Evolutionary conservation across 1,284 basidiomycete species (phyloP), one percentile per base, ranked within the genome.

Genomic region (Puccinia horiana): DNA sequence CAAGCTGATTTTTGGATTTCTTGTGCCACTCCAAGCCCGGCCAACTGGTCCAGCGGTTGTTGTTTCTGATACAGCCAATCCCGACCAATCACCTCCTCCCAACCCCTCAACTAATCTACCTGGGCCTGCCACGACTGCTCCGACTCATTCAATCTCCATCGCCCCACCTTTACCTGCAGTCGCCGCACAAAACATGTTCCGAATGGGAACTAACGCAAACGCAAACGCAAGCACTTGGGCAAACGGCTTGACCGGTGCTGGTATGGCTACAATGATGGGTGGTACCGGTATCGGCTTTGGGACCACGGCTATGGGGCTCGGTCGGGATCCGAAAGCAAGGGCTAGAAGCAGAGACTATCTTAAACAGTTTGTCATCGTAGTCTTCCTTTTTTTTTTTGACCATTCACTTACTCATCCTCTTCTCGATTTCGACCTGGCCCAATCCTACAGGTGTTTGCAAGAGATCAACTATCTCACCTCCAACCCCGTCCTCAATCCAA

Each of bases 381-480:
- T 35, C 12, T n/a, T n/a, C 42, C 35, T 3, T 18, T 69, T 37
- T 44, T 70, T 72, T 61, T 52, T 23, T 32, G n/a, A 32, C 4
- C 26, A 35, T 52, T 29, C 16, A 35, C 40, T 73, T 26, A 42
- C 26, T 12, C 29, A 75, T 56, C 4, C 2, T 42, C 29, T 72
- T 52, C n/a, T n/a, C 3, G 11, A 6, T 47, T 75, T 42, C 18
- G 23, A 8, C 9, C 29, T 35, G 44, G 35, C 11, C 12, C 54
- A 67, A 72, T 29, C 67, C 72, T 82, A 23, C 84, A 94, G 93
- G 88, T 97, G 97, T 88, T 89, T 99, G 52, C 96, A 98, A 88
- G 96, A 99, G 89, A 94, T 99, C 85, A 94, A 94, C 11, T 99
- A 99, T 87, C 89, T 99, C 76, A 99, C 96, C 0, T 98, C 95